Evolutionary conservation across 179 eudicot genomes (phyloP).

Genomic region (Corrigiola litoralis): DNA sequence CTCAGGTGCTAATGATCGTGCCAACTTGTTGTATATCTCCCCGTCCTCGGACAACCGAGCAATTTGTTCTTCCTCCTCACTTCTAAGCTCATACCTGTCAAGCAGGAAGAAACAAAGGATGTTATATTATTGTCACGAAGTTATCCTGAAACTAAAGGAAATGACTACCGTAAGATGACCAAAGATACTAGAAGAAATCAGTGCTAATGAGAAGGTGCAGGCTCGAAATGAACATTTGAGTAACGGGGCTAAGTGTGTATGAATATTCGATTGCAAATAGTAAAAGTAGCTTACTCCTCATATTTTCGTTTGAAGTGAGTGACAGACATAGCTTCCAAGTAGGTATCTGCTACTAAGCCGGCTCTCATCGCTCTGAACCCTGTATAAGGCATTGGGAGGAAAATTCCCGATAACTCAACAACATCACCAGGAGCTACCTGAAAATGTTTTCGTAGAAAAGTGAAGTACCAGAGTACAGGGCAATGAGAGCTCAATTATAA

Average conservation of each 20-base stretch:
- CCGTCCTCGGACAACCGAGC: conserved; percentile 93
- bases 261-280: background rate
- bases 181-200: background rate
- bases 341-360: conserved; percentile 96
- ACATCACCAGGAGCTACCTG: conserved; percentile 98
- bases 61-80: conserved; percentile 91
- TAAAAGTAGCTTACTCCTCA: conserved; percentile 77
- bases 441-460: conserved; percentile 1
- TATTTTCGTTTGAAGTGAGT: conserved; percentile 94
- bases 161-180: background rate
- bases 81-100: conserved; percentile 76
- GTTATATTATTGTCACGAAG: background rate
- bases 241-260: background rate
- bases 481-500: background rate
- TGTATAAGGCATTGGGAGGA: conserved; percentile 92
- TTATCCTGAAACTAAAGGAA: background rate
- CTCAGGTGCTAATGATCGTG: conserved; percentile 93
- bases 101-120: background rate
- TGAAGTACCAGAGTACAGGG: conserved; percentile 6
- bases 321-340: conserved; percentile 96
- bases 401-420: conserved; percentile 89
- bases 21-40: conserved; percentile 81
- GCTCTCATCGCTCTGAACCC: conserved; percentile 99
- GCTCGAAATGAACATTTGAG: background rate
- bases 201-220: background rate